Evolutionary conservation across 2,329 filamentous ascomycete species (phyloP), one percentile per base, ranked within the genome.

Genomic region (Colletotrichum chlorophyti): DNA sequence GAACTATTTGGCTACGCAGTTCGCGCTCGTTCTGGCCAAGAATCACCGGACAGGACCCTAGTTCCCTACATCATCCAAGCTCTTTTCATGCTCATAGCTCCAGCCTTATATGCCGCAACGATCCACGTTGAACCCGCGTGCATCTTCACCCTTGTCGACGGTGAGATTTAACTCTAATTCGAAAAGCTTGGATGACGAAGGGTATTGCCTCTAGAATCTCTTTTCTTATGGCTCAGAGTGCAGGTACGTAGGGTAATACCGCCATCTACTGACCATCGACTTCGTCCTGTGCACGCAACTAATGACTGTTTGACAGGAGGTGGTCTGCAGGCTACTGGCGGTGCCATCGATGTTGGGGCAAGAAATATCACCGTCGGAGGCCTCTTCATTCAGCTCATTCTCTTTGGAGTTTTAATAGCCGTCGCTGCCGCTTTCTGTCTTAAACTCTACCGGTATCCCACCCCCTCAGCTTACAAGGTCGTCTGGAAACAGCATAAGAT

Each of bases 331-430:
- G 58, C 64, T 9, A 58, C 41, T 14, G 61, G 61, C 26, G 43
- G 31, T 6, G 61, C 53, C 15, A 41, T 32, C 27, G 27, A 34
- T 34, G 32, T 4, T 34, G 32, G 17, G 14, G 3, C n/a, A 3
- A n/a, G 32, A 34, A 74, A 78, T 14, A 70, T 85, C 40, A 79
- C 85, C 7, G 68, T 86, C 11, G 78, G 66, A 3, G 83, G 84
- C 3, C 69, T 87, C 3, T 68, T 79, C n/a, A 69, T 86, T 12
- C 84, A 87, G 64, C 75, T 87, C 14, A 32, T 83, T n/a, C 77
- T 82, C 58, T 85, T 87, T 53, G 73, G 74, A 3, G 72, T 84
- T 52, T 87, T 87, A 64, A 71, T 84, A 35, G 41, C 78, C 2
- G 74, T 78, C 1, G 76, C 80, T 0, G 63, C 75, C 3, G 62